Conservation (phyloP, 1,284 basidiomycete species). For the Fomitopsis schrenkii region DNA sequence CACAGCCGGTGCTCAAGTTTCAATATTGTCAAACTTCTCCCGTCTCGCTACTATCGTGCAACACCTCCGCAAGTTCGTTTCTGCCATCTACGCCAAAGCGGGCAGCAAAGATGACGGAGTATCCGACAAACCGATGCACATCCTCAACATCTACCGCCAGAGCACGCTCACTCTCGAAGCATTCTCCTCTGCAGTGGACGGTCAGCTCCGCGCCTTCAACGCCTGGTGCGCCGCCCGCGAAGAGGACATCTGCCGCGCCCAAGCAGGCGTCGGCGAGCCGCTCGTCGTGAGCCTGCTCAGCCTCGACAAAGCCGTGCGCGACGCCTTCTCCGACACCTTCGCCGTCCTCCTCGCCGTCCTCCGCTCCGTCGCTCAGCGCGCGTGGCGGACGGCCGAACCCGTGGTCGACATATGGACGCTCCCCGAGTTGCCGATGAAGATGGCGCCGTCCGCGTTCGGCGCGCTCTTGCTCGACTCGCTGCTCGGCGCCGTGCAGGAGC, state of each 20-base stretch:
- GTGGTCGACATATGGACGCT: conserved; percentile 36
- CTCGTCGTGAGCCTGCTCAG: conserved; percentile 66
- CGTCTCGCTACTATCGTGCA: conserved; percentile 52
- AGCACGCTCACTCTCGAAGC: conserved; percentile 70
- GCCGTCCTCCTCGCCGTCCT: conserved; percentile 46
- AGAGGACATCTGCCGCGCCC: conserved; percentile 55
- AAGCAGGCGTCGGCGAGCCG: conserved; percentile 36
- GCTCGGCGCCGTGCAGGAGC: conserved; percentile 48
- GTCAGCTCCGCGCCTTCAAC: conserved; percentile 54
- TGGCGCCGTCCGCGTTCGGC: conserved; percentile 47
- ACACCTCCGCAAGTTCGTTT: conserved; percentile 58
- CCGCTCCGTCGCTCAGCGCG: conserved; percentile 20
- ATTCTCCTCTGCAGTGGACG: conserved; percentile 71
- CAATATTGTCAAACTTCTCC: conserved; percentile 57
- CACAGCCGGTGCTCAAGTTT: conserved; percentile 56
- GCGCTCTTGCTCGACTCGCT: conserved; percentile 61
- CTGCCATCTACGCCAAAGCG: conserved; percentile 34
- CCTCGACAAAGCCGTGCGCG: conserved; percentile 54
- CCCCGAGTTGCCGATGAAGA: conserved; percentile 35
- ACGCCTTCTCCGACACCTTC: conserved; percentile 55
- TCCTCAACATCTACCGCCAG: conserved; percentile 13
- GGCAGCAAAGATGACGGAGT: conserved; percentile 10
- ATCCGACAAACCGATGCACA: conserved; percentile 9
- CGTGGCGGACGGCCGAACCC: conserved; percentile 28
- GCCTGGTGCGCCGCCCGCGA: conserved; percentile 71